phyloP scores from a whole-genome alignment of 441 rosid species.

The Mallotus japonicus region DNA sequence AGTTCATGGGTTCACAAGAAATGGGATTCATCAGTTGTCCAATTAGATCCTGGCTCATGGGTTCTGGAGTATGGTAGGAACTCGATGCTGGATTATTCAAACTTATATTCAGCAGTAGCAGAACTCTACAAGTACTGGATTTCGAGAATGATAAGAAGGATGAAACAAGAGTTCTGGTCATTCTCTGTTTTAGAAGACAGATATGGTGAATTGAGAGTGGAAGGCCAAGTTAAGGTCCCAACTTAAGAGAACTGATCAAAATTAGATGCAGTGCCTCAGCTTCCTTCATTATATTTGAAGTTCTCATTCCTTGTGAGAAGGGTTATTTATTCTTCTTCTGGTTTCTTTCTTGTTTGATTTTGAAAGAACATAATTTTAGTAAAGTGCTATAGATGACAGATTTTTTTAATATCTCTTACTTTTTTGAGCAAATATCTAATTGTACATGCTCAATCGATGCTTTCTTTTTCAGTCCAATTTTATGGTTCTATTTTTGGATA shows the following conservation, averaged over 20 bases:
- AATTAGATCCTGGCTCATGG: slow-evolving; percentile 75
- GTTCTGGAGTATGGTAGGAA: slow-evolving; percentile 63
- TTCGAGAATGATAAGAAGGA: slow-evolving; percentile 29
- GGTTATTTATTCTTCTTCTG: neutral
- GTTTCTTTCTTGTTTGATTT: neutral
- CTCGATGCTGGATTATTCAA: slow-evolving; percentile 43
- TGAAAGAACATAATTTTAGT: neutral
- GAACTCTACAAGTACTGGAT: slow-evolving; percentile 49
- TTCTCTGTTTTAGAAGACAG: slow-evolving; percentile 36
- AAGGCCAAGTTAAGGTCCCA: slow-evolving; percentile 43
- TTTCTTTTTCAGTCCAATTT: neutral
- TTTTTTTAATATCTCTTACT: neutral
- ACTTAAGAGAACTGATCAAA: slow-evolving; percentile 34
- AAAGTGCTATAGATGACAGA: neutral
- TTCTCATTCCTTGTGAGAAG: slow-evolving; percentile 49
- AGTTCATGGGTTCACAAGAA: slow-evolving; percentile 53
- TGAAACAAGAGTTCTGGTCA: slow-evolving; percentile 39
- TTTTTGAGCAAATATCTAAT: neutral
- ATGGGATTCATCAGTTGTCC: slow-evolving; percentile 59
- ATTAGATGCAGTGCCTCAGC: neutral
- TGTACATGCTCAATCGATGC: slow-evolving; percentile 18
- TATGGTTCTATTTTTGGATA: neutral
- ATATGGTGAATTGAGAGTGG: slow-evolving; percentile 25
- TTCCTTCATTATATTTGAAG: neutral
- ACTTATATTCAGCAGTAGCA: slow-evolving; percentile 41